Base-by-base conservation (phyloP, 108 stramenopile species). In the Stephanodiscus minutulus region DNA sequence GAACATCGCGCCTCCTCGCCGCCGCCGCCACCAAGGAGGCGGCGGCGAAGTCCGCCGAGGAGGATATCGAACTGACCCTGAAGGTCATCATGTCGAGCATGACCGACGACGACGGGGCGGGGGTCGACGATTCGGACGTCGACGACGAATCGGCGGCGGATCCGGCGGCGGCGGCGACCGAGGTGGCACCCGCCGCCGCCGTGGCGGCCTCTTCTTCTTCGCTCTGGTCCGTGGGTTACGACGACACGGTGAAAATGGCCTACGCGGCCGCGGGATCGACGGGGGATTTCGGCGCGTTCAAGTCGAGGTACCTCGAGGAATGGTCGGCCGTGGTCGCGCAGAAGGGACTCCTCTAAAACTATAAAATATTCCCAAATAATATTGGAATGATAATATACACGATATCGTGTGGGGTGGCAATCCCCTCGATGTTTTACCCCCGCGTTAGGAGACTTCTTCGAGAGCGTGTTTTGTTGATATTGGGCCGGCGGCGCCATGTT, bases 51-150 rank as follows among this genome's bases (percentile, higher is more conserved):
- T 59, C 61, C 63, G 55, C 56, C 36, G 88, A 83, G 31, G 88
- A 89, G 68, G 88, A 89, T 61, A 58, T 87, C 21, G 88, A 85
- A 63, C 63, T 85, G 78, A 87, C 88, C 20, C 74, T 84, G 55
- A 61, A 80, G 73, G 84, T 85, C 57, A 82, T 87, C 61, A 54
- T 61, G 53, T 64, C 68, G 7, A 65, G 52, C 41, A 46, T 81
- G 55, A 64, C 22, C n/a, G 77, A 74, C 22, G 66, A 64, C 52
- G 66, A 64, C 52, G 68, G 43, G 15, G 28, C 50, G 9, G 73
- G 56, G 29, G 33, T 79, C 1, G 70, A 66, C 49, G 79, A 80
- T 72, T 72, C 79, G 18, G 79, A 80, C 22, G 69, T 66, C 47
- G 76, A 69, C 31, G 61, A 66, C 29, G 39, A 55, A 8, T 39